Conservation (phyloP, 208 protist genomes). For the Angomonas desouzai region DNA sequence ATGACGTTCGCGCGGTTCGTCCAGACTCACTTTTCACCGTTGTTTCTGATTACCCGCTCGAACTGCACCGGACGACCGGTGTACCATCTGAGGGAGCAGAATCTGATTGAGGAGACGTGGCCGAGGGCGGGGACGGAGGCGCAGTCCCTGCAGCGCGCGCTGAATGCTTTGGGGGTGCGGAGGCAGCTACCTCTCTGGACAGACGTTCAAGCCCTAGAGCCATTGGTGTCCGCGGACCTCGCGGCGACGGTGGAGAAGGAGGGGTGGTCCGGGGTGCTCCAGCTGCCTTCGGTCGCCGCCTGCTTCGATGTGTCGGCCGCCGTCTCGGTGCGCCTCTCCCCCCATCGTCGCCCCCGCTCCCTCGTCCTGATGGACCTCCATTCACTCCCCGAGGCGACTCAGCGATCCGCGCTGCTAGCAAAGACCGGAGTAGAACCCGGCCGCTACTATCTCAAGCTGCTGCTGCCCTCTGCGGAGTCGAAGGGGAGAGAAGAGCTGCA, state of each 20-base stretch:
- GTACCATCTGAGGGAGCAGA: conserved; percentile 28
- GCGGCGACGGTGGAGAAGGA: conserved; percentile 21
- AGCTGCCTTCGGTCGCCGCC: conserved; percentile 9
- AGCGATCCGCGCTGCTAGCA: conserved; percentile 18
- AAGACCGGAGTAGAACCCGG: neutral
- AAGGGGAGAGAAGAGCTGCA: neutral
- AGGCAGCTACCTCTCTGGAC: conserved; percentile 66
- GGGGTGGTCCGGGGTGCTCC: conserved; percentile 15
- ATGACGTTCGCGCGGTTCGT: conserved; percentile 37
- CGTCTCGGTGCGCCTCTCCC: conserved; percentile 32
- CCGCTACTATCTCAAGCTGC: neutral
- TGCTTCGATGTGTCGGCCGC: conserved; percentile 39
- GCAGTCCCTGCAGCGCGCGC: conserved; percentile 25
- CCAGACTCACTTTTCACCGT: conserved; percentile 25
- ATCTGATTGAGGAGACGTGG: conserved; percentile 25
- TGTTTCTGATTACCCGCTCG: conserved; percentile 56
- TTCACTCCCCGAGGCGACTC: conserved; percentile 19
- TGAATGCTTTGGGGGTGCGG: conserved; percentile 40
- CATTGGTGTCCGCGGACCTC: conserved; percentile 30
- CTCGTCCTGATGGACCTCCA: conserved; percentile 41
- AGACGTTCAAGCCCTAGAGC: conserved; percentile 30
- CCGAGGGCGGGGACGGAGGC: neutral
- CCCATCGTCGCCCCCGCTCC: conserved; percentile 8
- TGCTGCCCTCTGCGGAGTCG: neutral
- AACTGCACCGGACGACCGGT: conserved; percentile 38